Percentiles rank a stretch among this genome's conserved stretches.
These are phyloP conservation scores for Theileria annulata DNA, from an alignment of 169 alveolate species.

Conservation along the genomic window DNA sequence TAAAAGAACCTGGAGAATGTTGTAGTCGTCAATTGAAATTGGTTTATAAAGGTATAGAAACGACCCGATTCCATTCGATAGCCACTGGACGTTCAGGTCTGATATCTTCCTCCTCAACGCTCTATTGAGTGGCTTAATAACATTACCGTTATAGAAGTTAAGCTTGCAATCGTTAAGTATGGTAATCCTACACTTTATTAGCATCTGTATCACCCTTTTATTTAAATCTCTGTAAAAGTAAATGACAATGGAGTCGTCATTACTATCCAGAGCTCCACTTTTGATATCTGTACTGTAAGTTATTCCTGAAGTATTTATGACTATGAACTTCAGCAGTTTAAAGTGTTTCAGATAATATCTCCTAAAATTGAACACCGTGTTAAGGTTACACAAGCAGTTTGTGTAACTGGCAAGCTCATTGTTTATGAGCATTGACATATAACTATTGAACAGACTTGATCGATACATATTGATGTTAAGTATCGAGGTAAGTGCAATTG, in stretches of 20 bases:
- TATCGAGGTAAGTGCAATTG: slow-evolving; percentile 45
- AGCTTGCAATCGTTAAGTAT: slow-evolving; percentile 49
- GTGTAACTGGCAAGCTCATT: slow-evolving; percentile 33
- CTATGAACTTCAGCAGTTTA: slow-evolving; percentile 41
- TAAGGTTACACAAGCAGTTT: slow-evolving; percentile 56
- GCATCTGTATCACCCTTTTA: slow-evolving; percentile 51
- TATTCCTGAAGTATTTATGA: neutral
- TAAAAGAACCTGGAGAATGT: slow-evolving; percentile 53
- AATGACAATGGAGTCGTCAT: slow-evolving; percentile 51
- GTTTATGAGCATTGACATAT: slow-evolving; percentile 49
- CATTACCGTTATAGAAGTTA: slow-evolving; percentile 56
- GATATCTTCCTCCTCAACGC: slow-evolving; percentile 53
- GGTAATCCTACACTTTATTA: slow-evolving; percentile 54
- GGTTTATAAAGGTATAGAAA: slow-evolving; percentile 65
- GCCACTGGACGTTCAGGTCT: slow-evolving; percentile 66
- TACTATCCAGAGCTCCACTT: slow-evolving; percentile 18
- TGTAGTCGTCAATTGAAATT: slow-evolving; percentile 54
- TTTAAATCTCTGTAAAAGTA: slow-evolving; percentile 50
- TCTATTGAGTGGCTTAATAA: slow-evolving; percentile 31
- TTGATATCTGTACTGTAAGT: neutral
- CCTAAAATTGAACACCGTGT: slow-evolving; percentile 40
- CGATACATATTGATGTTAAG: slow-evolving; percentile 1
- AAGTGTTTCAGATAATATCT: slow-evolving; percentile 36
- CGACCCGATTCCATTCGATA: slow-evolving; percentile 60
- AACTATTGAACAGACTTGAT: slow-evolving; percentile 25